Conservation (phyloP, 352 stramenopile genomes). For the Globisporangium cystogenes region DNA sequence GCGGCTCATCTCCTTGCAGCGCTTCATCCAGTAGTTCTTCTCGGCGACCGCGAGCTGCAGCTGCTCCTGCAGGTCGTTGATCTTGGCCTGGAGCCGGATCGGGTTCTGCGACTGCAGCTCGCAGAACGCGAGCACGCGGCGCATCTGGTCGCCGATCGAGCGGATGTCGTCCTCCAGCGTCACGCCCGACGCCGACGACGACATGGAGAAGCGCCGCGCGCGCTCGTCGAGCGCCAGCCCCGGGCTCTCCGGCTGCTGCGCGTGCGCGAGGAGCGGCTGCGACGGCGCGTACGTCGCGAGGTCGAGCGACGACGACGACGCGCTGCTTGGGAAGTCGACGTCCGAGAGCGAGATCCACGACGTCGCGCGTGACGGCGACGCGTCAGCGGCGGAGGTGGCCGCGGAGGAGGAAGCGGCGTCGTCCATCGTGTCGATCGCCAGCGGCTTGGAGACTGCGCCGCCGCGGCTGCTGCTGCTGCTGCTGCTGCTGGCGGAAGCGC, state of each 20-base stretch:
- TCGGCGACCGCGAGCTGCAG: constrained; percentile 67
- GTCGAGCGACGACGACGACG: constrained; percentile 12
- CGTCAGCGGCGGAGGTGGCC: not conserved
- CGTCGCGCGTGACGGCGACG: constrained; percentile 5
- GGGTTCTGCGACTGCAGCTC: constrained; percentile 68
- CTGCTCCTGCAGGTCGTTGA: constrained; percentile 75
- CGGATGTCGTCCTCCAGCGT: constrained; percentile 74
- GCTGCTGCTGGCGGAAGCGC: no score
- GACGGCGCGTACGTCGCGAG: constrained; percentile 11
- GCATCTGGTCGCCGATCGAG: constrained; percentile 75
- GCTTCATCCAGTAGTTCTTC: constrained; percentile 90
- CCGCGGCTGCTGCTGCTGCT: no score
- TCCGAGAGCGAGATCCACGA: constrained; percentile 19
- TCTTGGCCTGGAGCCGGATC: constrained; percentile 66
- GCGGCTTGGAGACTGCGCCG: not conserved
- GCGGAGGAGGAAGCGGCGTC: constrained; percentile 1
- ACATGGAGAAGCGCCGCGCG: constrained; percentile 33
- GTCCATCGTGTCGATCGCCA: constrained; percentile 3
- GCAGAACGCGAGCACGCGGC: constrained; percentile 75
- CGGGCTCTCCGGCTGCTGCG: not conserved
- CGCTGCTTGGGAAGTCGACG: constrained; percentile 6
- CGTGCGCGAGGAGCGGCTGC: not conserved
- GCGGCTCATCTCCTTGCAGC: constrained; percentile 60
- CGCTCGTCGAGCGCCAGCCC: constrained; percentile 5
- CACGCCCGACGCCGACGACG: constrained; percentile 35